Evolutionary conservation across 2,329 filamentous ascomycete genomes (phyloP).

Genomic region (Sclerotiophoma versabilis): DNA sequence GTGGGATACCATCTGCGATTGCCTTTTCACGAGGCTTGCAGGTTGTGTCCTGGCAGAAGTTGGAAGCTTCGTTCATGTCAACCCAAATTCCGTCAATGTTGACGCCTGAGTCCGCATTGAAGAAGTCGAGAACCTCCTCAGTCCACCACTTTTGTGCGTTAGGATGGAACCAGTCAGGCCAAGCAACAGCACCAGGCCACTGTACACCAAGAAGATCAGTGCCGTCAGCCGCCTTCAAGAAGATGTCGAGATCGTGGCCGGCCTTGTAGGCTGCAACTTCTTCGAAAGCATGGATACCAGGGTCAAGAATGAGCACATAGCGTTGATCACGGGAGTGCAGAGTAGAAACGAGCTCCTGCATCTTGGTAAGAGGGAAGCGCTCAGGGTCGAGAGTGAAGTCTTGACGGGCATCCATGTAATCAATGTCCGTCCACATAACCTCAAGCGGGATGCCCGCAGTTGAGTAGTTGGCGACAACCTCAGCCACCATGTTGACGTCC

Average conservation of each 20-base stretch:
- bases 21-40: slow-evolving; percentile 50
- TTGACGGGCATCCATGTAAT: slow-evolving; percentile 68
- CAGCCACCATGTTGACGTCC: slow-evolving; percentile 70
- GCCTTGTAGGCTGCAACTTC: slow-evolving; percentile 64
- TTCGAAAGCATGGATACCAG: slow-evolving; percentile 59
- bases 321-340: slow-evolving; percentile 73
- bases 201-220: slow-evolving; percentile 69
- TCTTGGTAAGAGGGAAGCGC: slow-evolving; percentile 66
- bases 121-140: slow-evolving; percentile 70
- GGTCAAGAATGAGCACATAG: slow-evolving; percentile 81
- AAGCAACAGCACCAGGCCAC: slow-evolving; percentile 77
- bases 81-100: slow-evolving; percentile 78
- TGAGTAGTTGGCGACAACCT: slow-evolving; percentile 73
- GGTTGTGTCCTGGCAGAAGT: slow-evolving; percentile 56
- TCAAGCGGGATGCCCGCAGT: slow-evolving; percentile 71
- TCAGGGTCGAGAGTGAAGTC: slow-evolving; percentile 72
- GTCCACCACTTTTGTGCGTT: slow-evolving; percentile 74
- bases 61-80: slow-evolving; percentile 53
- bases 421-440: slow-evolving; percentile 77
- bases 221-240: slow-evolving; percentile 63
- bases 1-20: slow-evolving; percentile 60
- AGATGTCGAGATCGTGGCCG: slow-evolving; percentile 65
- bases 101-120: slow-evolving; percentile 68
- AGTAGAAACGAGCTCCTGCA: slow-evolving; percentile 70
- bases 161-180: slow-evolving; percentile 78